phyloP scores from a whole-genome alignment of 1,284 basidiomycete genomes.

The Sparassis latifolia region DNA sequence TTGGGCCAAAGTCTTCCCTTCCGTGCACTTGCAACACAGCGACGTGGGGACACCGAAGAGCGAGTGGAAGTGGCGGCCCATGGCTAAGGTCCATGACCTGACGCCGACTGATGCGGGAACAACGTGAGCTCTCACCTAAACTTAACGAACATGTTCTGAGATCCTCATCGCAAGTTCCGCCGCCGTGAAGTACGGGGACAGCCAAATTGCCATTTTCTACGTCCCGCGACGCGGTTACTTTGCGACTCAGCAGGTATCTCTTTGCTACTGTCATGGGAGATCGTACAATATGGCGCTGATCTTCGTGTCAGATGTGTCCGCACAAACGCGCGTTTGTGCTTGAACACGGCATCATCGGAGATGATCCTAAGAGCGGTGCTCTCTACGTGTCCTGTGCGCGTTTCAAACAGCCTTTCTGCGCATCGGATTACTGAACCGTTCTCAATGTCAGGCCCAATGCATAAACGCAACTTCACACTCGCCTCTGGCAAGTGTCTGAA shows the following conservation, averaged over 20 bases:
- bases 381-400: conserved; percentile 39
- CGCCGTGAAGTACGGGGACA: conserved; percentile 67
- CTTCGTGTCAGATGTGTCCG: conserved; percentile 41
- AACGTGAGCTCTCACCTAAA: conserved; percentile 27
- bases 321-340: conserved; percentile 69
- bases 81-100: conserved; percentile 50
- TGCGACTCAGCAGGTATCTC: conserved; percentile 59
- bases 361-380: conserved; percentile 43
- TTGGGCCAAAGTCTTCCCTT: conserved; percentile 56
- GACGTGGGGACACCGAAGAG: conserved; percentile 37
- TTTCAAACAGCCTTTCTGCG: conserved; percentile 1
- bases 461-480: conserved; percentile 68
- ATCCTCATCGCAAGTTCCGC: conserved; percentile 27
- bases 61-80: conserved; percentile 55
- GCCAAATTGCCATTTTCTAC: conserved; percentile 64
- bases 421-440: not conserved
- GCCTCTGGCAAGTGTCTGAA: conserved; percentile 56
- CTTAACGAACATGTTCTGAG: not conserved
- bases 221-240: conserved; percentile 53
- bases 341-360: conserved; percentile 61
- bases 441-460: conserved; percentile 47
- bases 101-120: conserved; percentile 42
- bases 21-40: conserved; percentile 38
- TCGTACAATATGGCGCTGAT: not conserved
- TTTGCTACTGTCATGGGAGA: not conserved